These are phyloP conservation scores for Papiliotrema laurentii DNA, from an alignment of 1,284 basidiomycete genomes.

Conservation along the genomic window DNA sequence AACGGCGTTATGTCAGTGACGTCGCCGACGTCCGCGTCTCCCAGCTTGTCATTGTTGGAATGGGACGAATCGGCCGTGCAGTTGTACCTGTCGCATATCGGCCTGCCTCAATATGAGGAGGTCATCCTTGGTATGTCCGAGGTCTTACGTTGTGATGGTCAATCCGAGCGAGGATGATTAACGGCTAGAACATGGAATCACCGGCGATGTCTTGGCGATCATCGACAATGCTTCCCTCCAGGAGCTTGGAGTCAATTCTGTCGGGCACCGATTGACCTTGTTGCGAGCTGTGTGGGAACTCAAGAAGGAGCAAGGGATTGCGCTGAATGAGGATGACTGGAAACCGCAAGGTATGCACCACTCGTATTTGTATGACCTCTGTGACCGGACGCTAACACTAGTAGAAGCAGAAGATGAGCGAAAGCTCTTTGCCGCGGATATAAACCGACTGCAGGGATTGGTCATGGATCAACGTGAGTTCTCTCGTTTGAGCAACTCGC, in stretches of 20 bases:
- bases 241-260: constrained; percentile 73
- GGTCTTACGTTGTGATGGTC: constrained; percentile 48
- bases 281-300: constrained; percentile 83
- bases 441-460: constrained; percentile 64
- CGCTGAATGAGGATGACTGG: constrained; percentile 80
- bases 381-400: background rate
- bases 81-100: constrained; percentile 65
- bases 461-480: constrained; percentile 69
- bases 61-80: constrained; percentile 83
- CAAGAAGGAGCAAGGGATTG: constrained; percentile 76
- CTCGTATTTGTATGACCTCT: too few species aligned
- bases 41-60: constrained; percentile 49
- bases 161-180: background rate
- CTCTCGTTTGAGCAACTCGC: background rate
- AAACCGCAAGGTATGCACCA: constrained; percentile 79
- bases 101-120: constrained; percentile 72
- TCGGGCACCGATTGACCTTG: constrained; percentile 82
- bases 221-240: constrained; percentile 77
- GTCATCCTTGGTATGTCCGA: constrained; percentile 52
- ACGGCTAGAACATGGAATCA: constrained; percentile 74
- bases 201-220: constrained; percentile 77
- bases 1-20: constrained; percentile 34
- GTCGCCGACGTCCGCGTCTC: constrained; percentile 27
- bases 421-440: constrained; percentile 41
- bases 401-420: constrained; percentile 16